phyloP scores from a whole-genome alignment of 2,329 filamentous ascomycete species.

The Scedosporium dehoogii region DNA sequence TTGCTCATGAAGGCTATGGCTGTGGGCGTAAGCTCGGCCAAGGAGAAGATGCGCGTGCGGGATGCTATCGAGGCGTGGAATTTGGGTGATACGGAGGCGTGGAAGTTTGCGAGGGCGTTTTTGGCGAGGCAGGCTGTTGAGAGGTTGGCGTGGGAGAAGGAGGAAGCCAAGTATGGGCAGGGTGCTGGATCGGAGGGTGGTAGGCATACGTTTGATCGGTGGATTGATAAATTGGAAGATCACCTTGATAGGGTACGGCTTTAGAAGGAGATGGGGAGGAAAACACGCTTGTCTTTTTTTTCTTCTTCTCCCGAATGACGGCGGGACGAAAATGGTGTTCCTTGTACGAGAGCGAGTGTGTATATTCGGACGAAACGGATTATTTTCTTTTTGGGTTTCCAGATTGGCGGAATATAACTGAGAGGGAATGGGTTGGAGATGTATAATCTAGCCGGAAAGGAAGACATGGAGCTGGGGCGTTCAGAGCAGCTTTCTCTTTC shows the following conservation, averaged over 20 bases:
- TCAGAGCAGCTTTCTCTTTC: background rate
- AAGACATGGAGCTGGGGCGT: slow-evolving; percentile 1
- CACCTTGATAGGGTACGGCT: slow-evolving; percentile 8
- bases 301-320: background rate
- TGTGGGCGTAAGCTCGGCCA: slow-evolving; percentile 29
- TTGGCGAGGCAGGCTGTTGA: slow-evolving; percentile 53
- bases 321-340: too few relatives aligned
- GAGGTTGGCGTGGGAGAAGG: slow-evolving; percentile 58
- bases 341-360: too few relatives aligned
- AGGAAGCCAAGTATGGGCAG: slow-evolving; percentile 54
- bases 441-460: background rate
- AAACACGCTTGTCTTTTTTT: slow-evolving; percentile 4
- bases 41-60: slow-evolving; percentile 34
- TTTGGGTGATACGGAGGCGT: slow-evolving; percentile 65
- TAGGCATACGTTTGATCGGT: slow-evolving; percentile 24
- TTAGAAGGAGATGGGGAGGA: slow-evolving; percentile 6
- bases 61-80: slow-evolving; percentile 56
- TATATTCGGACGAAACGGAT: background rate
- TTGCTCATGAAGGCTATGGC: slow-evolving; percentile 46
- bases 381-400: background rate
- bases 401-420: background rate
- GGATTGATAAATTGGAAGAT: slow-evolving; percentile 20
- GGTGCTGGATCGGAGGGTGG: slow-evolving; percentile 46
- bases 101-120: slow-evolving; percentile 64
- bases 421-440: background rate